Conservation (phyloP, 2,329 filamentous ascomycete genomes). For the Alternaria sp. region DNA sequence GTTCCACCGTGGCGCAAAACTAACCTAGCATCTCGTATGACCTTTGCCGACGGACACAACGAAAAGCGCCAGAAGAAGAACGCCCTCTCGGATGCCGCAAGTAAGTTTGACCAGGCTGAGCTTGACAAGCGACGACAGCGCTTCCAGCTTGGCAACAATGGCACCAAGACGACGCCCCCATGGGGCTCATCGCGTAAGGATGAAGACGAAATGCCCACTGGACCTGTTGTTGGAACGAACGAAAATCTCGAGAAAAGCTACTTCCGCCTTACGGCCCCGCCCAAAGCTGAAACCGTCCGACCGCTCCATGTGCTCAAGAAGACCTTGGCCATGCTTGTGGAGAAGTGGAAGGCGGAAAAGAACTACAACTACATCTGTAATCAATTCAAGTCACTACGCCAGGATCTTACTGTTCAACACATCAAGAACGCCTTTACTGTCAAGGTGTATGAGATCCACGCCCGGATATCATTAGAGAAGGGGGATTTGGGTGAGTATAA, state of each 20-base stretch:
- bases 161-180: constrained; percentile 62
- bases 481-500: constrained; percentile 99
- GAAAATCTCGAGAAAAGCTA: constrained; percentile 90
- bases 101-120: constrained; percentile 89
- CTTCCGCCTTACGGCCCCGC: constrained; percentile 88
- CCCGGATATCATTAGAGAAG: constrained; percentile 95
- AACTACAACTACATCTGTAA: constrained; percentile 99
- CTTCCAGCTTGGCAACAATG: constrained; percentile 67
- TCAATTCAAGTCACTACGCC: constrained; percentile 97
- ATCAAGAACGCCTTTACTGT: constrained; percentile 98
- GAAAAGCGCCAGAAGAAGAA: constrained; percentile 57
- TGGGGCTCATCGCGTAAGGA: constrained; percentile 57
- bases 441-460: constrained; percentile 95
- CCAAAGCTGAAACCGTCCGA: constrained; percentile 86
- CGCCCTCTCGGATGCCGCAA: constrained; percentile 63
- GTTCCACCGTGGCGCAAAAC: constrained; percentile 76
- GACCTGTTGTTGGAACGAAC: constrained; percentile 85
- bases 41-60: constrained; percentile 59
- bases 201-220: constrained; percentile 57
- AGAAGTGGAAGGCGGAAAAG: constrained; percentile 90
- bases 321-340: constrained; percentile 86
- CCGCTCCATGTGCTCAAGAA: constrained; percentile 80
- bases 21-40: constrained; percentile 77
- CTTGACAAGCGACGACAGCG: constrained; percentile 89
- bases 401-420: constrained; percentile 97